Conservation (phyloP, 2,329 filamentous ascomycete genomes). For the Diplodia intermedia region DNA sequence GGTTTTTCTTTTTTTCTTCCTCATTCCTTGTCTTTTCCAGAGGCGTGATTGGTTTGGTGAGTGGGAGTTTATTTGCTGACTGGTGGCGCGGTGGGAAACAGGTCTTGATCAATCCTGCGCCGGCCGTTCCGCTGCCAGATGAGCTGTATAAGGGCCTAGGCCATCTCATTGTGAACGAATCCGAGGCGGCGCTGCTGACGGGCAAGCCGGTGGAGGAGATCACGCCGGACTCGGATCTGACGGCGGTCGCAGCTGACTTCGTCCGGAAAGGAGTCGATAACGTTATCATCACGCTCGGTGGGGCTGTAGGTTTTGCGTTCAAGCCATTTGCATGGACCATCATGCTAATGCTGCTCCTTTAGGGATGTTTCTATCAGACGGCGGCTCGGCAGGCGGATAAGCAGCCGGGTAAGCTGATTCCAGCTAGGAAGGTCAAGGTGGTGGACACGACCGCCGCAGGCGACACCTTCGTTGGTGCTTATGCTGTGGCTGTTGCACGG, state of each 20-base stretch:
- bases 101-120: slow-evolving; percentile 84
- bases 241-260: slow-evolving; percentile 65
- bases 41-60: not conserved
- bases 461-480: slow-evolving; percentile 91
- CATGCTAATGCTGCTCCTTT: slow-evolving; percentile 35
- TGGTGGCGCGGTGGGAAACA: slow-evolving; percentile 32
- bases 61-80: not conserved
- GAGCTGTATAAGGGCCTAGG: slow-evolving; percentile 71
- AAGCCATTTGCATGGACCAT: not conserved
- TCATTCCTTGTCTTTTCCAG: too few species aligned
- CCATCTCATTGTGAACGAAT: slow-evolving; percentile 90
- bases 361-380: slow-evolving; percentile 54
- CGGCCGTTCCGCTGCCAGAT: slow-evolving; percentile 70
- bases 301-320: slow-evolving; percentile 61
- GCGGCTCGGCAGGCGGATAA: slow-evolving; percentile 53
- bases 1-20: not conserved
- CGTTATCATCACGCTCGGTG: slow-evolving; percentile 84
- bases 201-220: slow-evolving; percentile 50
- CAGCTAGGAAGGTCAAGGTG: slow-evolving; percentile 75
- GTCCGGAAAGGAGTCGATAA: slow-evolving; percentile 73
- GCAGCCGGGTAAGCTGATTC: slow-evolving; percentile 56
- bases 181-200: slow-evolving; percentile 78
- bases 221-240: slow-evolving; percentile 46
- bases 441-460: slow-evolving; percentile 94
- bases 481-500: slow-evolving; percentile 74